phyloP scores from a whole-genome alignment of 176 grass and related monocot species.

The Juncus inflexus region DNA sequence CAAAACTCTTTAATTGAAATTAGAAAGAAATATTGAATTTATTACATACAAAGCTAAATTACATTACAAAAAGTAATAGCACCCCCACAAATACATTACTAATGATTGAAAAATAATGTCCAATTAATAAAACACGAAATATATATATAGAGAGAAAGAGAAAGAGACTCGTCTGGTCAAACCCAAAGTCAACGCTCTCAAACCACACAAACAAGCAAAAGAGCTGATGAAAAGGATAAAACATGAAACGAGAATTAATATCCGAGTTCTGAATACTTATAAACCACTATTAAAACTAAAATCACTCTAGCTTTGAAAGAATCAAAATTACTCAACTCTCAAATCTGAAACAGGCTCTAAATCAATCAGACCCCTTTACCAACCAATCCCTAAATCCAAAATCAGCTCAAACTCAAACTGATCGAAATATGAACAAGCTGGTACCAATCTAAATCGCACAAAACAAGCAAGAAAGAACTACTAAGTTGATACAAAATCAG shows the following conservation, averaged over 20 bases:
- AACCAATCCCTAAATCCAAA: constrained; percentile 19
- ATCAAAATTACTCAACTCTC: constrained; percentile 5
- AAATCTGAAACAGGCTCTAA: constrained; percentile 10
- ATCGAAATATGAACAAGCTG: background rate
- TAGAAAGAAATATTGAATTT: background rate
- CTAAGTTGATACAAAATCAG: background rate
- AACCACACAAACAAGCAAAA: constrained; percentile 18
- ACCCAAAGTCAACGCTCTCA: constrained; percentile 28
- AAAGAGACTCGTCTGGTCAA: constrained; percentile 15
- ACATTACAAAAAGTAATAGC: too few species aligned
- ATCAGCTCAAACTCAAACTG: constrained; percentile 7
- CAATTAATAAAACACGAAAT: too few species aligned
- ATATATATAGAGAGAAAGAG: too few species aligned
- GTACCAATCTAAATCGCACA: background rate
- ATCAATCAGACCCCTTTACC: background rate
- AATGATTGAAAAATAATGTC: too few species aligned
- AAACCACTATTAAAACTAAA: background rate
- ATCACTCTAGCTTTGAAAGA: background rate
- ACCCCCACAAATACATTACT: too few species aligned
- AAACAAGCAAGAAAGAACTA: background rate
- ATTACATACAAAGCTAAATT: too few species aligned
- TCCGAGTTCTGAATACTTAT: background rate
- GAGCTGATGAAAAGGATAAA: background rate
- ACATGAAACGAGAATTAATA: constrained; percentile 5
- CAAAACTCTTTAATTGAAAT: constrained; percentile 11